Base-by-base conservation (phyloP, 176 grass and related monocot genomes). In the Eragrostis curvula region DNA sequence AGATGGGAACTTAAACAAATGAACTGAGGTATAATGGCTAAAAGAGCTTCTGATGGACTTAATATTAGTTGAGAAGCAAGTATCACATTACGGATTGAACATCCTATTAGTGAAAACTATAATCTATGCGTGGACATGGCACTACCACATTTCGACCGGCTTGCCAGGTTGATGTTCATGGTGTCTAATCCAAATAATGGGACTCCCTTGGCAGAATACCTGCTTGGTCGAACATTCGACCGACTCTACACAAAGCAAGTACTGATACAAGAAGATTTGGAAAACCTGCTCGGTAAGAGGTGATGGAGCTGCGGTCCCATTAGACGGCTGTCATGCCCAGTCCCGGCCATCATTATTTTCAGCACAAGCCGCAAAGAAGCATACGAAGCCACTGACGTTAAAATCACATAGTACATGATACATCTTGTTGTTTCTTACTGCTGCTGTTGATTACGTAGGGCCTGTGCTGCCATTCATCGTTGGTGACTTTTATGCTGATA, bases 221-320 rank as follows among this genome's bases (percentile, higher is more conserved):
- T 18, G 5, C 52, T 55, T 7, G 17, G 18, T 7, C 1, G 1
- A 17, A 29, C 10, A 12, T 79, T 79, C 29, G 28, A 79, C 46
- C 76, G 76, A 18, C 61, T 79, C 44, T 79, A 66, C 76, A 79
- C 76, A 44, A 79, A 79, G 61, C 41, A 29, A 0, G 59, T 79
- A 12, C 18, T 78, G 8, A 25, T 16, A 0, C 1, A 17, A 3
- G 15, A 52, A 5, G 16, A 18, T 52, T 15, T 20, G 17, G 50
- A 52, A 0, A 15, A 17, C 3, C 0, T 52, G 4, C 0, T 45
- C 43, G 6, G 8, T 1, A 45, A 45, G 8, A 45, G 43, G 43
- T 7, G 5, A 45, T 45, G 6, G 43, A 45, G 6, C 8, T 45
- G 2, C 43, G 43, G 43, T 45, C 43, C 43, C 43, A 45, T 45